Base-by-base conservation (phyloP, 2,329 filamentous ascomycete genomes). In the Microascus cirrosus region DNA sequence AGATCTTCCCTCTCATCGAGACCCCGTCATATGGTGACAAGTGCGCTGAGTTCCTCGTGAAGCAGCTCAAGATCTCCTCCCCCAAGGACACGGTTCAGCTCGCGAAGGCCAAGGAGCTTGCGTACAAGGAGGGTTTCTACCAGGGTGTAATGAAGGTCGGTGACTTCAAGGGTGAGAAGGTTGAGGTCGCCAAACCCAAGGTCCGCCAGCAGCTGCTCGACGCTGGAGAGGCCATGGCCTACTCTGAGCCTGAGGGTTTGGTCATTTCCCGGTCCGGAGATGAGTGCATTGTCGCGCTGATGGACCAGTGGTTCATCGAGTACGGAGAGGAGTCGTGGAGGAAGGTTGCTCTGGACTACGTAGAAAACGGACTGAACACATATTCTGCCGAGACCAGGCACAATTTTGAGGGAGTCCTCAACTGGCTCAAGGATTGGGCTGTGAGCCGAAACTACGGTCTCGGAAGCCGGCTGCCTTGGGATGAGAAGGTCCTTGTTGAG, bases 281-380 rank as follows among this genome's bases (percentile, higher is more conserved):
- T 67, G 90, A 95, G 64, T 97, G 94, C 69, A 91, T 96, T 59
- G 93, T 94, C 60, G 89, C 91, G 34, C 85, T 93, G 63, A 85
- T 97, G 68, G 93, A 96, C 65, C 94, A 99, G 73, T 99, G 94
- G 92, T 99, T 95, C 74, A 78, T 99, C 65, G 93, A 96, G 74
- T 99, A 99, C 67, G 94, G 94, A 61, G 89, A 92, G 73, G 89
- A 90, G 51, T 81, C 86, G 55, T 97, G 94, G 94, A 89, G 89
- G 68, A 75, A 88, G 61, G 78, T 81, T 51, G 90, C 88, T 15
- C 77, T 92, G 57, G 80, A 86, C 63, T 86, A 88, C 68, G 84
- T 95, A 53, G 81, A 82, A 58, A 84, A 85, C 67, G 81, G 78
- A 59, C 75, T 96, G 61, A 89, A 96, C 71, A 89, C 89, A 8